Percentiles rank a stretch among this genome's conserved stretches.
These are phyloP conservation scores for Dacryopinax primogenitus DNA, from an alignment of 768 basidiomycete species.

Conservation along the genomic window DNA sequence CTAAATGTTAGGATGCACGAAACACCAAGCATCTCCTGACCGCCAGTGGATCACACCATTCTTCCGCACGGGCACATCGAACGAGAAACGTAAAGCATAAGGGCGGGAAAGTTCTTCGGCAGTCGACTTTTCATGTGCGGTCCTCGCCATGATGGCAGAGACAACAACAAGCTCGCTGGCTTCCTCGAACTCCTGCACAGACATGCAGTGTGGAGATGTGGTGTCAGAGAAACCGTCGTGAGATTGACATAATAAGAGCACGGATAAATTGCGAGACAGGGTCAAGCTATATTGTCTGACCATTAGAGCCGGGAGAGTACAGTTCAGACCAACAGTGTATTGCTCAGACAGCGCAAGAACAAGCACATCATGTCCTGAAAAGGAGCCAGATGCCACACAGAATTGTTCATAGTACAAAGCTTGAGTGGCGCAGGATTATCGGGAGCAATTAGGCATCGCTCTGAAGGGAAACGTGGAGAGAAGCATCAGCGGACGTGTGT, in stretches of 20 bases:
- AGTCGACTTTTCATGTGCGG: not conserved
- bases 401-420: not conserved
- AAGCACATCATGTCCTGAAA: too few species aligned
- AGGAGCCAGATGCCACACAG: too few species aligned
- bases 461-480: not conserved
- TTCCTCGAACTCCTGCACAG: not conserved
- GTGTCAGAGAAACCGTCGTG: not conserved
- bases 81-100: too few species aligned
- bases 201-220: not conserved
- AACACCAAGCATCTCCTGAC: too few species aligned
- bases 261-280: not conserved
- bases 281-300: not conserved
- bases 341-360: too few species aligned
- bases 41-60: too few species aligned
- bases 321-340: too few species aligned
- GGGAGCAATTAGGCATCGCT: slow-evolving; percentile 8
- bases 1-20: too few species aligned
- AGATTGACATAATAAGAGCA: not conserved
- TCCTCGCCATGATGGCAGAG: not conserved
- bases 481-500: not conserved
- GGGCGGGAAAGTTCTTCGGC: not conserved
- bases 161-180: not conserved
- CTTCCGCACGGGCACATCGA: too few species aligned
- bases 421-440: not conserved
- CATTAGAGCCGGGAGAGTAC: not conserved